Conservation (phyloP, 2,329 filamentous ascomycete species). For the Talaromyces sp. region DNA sequence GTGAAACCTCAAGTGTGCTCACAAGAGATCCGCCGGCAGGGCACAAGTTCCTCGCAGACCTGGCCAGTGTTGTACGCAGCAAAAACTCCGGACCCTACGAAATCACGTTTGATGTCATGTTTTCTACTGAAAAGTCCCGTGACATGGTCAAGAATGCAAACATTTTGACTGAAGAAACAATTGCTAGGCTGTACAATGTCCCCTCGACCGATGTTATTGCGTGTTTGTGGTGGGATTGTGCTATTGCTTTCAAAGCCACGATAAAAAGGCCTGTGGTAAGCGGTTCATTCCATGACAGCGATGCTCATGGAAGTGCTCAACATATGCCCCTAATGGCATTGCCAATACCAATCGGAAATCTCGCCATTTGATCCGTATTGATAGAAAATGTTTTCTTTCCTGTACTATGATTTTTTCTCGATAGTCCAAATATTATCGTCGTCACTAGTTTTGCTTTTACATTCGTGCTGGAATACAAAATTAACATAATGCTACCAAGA, state of each 20-base stretch:
- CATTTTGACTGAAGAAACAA: neutral
- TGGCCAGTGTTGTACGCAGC: neutral
- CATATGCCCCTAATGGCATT: constrained; percentile 1
- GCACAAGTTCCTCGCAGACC: neutral
- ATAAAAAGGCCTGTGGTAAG: constrained; percentile 1
- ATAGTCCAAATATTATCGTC: too few species aligned
- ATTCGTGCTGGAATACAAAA: too few species aligned
- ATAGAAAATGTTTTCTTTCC: too few species aligned
- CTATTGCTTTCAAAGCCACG: constrained; percentile 6
- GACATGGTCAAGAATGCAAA: neutral
- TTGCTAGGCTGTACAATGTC: neutral
- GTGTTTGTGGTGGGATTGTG: constrained; percentile 4
- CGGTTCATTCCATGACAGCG: neutral
- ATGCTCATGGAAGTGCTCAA: neutral
- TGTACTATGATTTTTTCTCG: too few species aligned
- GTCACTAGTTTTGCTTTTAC: too few species aligned
- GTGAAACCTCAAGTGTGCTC: neutral
- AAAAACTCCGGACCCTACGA: constrained; percentile 3
- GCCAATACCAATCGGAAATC: neutral
- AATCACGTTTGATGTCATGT: constrained; percentile 5
- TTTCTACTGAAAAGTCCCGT: constrained; percentile 3
- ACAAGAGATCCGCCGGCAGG: neutral
- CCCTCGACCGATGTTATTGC: neutral
- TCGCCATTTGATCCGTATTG: neutral
- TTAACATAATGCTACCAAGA: too few species aligned